Evolutionary conservation across 1,139 yeast genomes (phyloP).

Genomic region (Zhuliangozyma parablackwelliae): DNA sequence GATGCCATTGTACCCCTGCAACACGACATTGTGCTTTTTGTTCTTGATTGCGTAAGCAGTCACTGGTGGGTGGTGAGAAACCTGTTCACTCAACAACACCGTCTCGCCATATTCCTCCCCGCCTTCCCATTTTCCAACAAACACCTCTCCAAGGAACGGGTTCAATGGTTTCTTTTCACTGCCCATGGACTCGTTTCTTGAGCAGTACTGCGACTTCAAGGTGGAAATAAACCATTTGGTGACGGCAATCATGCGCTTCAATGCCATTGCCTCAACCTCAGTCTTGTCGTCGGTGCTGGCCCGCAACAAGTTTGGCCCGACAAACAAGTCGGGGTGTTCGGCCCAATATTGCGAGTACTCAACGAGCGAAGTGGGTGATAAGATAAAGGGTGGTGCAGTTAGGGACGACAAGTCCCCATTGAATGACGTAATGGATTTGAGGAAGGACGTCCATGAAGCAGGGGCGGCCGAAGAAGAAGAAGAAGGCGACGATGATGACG

Average conservation of each 20-base stretch:
- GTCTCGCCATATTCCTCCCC: conserved; percentile 61
- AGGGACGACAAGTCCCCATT: conserved; percentile 91
- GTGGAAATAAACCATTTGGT: conserved; percentile 90
- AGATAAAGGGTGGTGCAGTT: conserved; percentile 97
- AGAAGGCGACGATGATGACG: not conserved
- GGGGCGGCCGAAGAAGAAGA: conserved; percentile 20
- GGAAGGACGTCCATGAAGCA: conserved; percentile 76
- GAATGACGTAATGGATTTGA: conserved; percentile 87
- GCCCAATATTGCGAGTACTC: conserved; percentile 95
- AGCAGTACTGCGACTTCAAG: conserved; percentile 86
- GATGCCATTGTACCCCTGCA: conserved; percentile 88
- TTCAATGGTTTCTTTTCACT: conserved; percentile 93
- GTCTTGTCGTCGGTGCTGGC: conserved; percentile 28
- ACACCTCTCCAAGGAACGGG: conserved; percentile 90
- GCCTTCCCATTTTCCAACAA: conserved; percentile 81
- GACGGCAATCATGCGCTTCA: conserved; percentile 70
- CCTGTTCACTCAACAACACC: conserved; percentile 79
- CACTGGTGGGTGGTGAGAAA: conserved; percentile 92
- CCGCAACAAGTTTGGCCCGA: conserved; percentile 58
- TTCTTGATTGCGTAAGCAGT: conserved; percentile 82
- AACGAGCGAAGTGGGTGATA: conserved; percentile 81
- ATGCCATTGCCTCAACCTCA: conserved; percentile 49
- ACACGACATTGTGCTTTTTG: conserved; percentile 58
- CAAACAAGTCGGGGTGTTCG: conserved; percentile 79
- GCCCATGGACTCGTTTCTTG: conserved; percentile 86